phyloP scores from a whole-genome alignment of 1,284 basidiomycete genomes.

The Meira miltonrushii region DNA sequence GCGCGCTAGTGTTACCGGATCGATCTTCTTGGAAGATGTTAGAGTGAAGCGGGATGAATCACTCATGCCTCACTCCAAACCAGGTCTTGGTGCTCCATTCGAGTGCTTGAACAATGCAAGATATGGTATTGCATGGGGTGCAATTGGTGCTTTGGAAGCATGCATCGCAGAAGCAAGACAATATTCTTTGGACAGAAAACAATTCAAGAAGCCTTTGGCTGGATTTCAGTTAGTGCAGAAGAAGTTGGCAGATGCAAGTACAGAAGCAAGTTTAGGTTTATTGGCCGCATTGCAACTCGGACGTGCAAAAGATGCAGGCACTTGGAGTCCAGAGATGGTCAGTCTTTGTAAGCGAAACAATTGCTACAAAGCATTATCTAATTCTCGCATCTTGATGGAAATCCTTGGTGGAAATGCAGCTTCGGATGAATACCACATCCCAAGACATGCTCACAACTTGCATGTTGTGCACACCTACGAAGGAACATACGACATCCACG shows the following conservation, averaged over 20 bases:
- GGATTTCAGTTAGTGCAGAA: slow-evolving; percentile 90
- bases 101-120: slow-evolving; percentile 47
- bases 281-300: slow-evolving; percentile 69
- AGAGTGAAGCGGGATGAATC: slow-evolving; percentile 32
- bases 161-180: slow-evolving; percentile 71
- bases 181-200: slow-evolving; percentile 77
- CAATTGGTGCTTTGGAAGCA: slow-evolving; percentile 69
- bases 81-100: slow-evolving; percentile 43
- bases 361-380: slow-evolving; percentile 71
- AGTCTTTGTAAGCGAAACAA: slow-evolving; percentile 93
- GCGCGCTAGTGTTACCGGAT: slow-evolving; percentile 83
- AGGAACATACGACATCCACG: slow-evolving; percentile 40
- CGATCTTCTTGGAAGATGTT: slow-evolving; percentile 68
- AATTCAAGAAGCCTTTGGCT: slow-evolving; percentile 82
- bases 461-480: slow-evolving; percentile 46
- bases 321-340: slow-evolving; percentile 74
- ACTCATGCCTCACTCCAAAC: slow-evolving; percentile 34
- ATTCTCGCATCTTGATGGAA: slow-evolving; percentile 24
- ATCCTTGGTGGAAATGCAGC: slow-evolving; percentile 53
- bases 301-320: slow-evolving; percentile 75
- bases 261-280: slow-evolving; percentile 76
- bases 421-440: slow-evolving; percentile 36
- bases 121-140: slow-evolving; percentile 48
- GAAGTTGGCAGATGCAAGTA: slow-evolving; percentile 88
- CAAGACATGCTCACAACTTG: slow-evolving; percentile 38